These are phyloP conservation scores for Lepraria neglecta DNA, from an alignment of 495 filamentous ascomycete species.

Conservation along the genomic window DNA sequence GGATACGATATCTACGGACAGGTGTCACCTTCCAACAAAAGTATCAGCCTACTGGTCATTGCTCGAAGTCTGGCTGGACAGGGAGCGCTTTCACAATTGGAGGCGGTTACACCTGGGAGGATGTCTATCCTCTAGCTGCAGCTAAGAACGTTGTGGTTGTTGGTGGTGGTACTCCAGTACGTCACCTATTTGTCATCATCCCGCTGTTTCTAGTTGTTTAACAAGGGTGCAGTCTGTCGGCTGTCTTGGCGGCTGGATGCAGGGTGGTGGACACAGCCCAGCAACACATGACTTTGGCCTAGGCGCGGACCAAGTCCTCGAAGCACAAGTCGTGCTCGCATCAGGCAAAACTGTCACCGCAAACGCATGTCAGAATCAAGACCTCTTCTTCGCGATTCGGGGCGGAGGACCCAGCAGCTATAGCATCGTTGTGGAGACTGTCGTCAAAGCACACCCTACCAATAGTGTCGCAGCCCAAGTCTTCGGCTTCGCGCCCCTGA, in stretches of 20 bases:
- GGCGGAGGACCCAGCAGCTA: conserved; percentile 48
- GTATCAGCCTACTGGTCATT: conserved; percentile 25
- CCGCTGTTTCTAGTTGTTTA: not conserved
- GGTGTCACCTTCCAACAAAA: conserved; percentile 31
- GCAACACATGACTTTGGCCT: conserved; percentile 30
- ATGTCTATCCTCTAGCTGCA: conserved; percentile 32
- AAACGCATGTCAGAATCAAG: conserved; percentile 43
- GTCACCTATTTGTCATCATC: conserved; percentile 6
- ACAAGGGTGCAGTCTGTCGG: conserved; percentile 32
- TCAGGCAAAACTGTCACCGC: conserved; percentile 49
- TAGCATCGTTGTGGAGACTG: conserved; percentile 41
- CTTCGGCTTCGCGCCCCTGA: conserved; percentile 32
- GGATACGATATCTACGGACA: conserved; percentile 35
- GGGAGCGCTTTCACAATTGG: conserved; percentile 35
- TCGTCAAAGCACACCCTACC: conserved; percentile 40
- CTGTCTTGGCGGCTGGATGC: conserved; percentile 39
- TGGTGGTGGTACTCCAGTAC: conserved; percentile 35
- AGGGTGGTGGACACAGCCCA: conserved; percentile 37
- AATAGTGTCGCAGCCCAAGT: conserved; percentile 35
- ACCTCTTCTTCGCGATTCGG: conserved; percentile 57
- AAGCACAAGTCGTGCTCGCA: conserved; percentile 48
- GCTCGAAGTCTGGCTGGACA: conserved; percentile 27
- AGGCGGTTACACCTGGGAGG: conserved; percentile 37
- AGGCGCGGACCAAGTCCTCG: conserved; percentile 41
- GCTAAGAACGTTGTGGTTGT: conserved; percentile 32